Conservation (phyloP, 2,329 filamentous ascomycete genomes). For the Tolypocladium inflatum region DNA sequence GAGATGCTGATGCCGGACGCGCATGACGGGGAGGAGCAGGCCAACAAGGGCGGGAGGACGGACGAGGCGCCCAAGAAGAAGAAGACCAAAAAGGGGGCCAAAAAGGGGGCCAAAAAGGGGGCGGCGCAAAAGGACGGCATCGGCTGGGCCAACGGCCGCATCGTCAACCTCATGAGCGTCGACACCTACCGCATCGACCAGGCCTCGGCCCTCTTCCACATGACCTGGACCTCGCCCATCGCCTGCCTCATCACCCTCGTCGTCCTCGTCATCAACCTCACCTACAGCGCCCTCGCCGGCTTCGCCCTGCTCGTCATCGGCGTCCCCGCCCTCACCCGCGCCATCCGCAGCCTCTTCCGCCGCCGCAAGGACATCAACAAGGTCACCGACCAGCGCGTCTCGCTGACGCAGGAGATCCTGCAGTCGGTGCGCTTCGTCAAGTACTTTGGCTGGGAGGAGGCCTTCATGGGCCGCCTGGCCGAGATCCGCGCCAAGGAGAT, state of each 20-base stretch:
- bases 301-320: slow-evolving; percentile 74
- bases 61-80: slow-evolving; percentile 15
- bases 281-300: slow-evolving; percentile 81
- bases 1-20: slow-evolving; percentile 18
- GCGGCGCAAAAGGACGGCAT: slow-evolving; percentile 48
- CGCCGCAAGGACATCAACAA: slow-evolving; percentile 80
- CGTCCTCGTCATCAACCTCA: slow-evolving; percentile 76
- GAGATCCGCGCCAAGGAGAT: slow-evolving; percentile 72
- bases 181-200: slow-evolving; percentile 91
- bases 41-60: slow-evolving; percentile 20
- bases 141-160: slow-evolving; percentile 87
- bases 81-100: slow-evolving; percentile 17
- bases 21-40: slow-evolving; percentile 34
- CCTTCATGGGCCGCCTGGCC: slow-evolving; percentile 69
- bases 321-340: slow-evolving; percentile 66
- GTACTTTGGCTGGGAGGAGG: slow-evolving; percentile 89
- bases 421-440: slow-evolving; percentile 92
- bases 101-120: slow-evolving; percentile 28
- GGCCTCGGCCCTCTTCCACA: slow-evolving; percentile 80
- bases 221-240: slow-evolving; percentile 81
- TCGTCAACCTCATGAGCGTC: slow-evolving; percentile 89
- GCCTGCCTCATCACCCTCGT: slow-evolving; percentile 69
- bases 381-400: slow-evolving; percentile 85
- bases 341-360: slow-evolving; percentile 67
- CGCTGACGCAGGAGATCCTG: slow-evolving; percentile 84